These are phyloP conservation scores for Phyllosticta paracitricarpa DNA, from an alignment of 2,329 filamentous ascomycete species.

Conservation along the genomic window DNA sequence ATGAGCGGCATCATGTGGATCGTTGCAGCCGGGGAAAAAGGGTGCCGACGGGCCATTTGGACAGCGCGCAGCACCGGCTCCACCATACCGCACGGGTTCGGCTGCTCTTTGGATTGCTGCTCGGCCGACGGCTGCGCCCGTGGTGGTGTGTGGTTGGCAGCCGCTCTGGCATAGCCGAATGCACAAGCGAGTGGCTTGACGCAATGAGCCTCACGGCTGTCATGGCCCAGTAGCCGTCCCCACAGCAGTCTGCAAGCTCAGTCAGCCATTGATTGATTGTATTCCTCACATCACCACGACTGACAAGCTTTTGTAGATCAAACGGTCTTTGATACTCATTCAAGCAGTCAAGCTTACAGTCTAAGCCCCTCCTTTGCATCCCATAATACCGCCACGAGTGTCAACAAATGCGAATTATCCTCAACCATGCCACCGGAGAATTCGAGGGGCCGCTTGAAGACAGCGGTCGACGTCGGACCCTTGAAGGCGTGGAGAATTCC, in stretches of 20 bases:
- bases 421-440: conserved; percentile 2
- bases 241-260: neutral
- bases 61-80: neutral
- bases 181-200: neutral
- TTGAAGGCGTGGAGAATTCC: neutral
- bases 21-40: neutral
- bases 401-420: neutral
- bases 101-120: neutral
- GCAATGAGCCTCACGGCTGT: neutral
- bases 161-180: neutral
- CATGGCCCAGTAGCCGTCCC: neutral
- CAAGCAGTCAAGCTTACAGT: neutral
- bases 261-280: neutral
- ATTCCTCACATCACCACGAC: neutral
- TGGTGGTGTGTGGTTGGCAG: neutral
- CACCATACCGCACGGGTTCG: neutral
- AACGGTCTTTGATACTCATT: neutral
- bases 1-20: neutral
- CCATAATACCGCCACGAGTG: neutral
- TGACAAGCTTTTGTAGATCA: neutral
- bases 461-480: neutral
- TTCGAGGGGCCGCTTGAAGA: conserved; percentile 2
- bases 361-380: neutral
- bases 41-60: neutral
- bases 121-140: neutral